These are phyloP conservation scores for Ophiostoma himal-ulmi DNA, from an alignment of 2,329 filamentous ascomycete genomes.

Conservation along the genomic window DNA sequence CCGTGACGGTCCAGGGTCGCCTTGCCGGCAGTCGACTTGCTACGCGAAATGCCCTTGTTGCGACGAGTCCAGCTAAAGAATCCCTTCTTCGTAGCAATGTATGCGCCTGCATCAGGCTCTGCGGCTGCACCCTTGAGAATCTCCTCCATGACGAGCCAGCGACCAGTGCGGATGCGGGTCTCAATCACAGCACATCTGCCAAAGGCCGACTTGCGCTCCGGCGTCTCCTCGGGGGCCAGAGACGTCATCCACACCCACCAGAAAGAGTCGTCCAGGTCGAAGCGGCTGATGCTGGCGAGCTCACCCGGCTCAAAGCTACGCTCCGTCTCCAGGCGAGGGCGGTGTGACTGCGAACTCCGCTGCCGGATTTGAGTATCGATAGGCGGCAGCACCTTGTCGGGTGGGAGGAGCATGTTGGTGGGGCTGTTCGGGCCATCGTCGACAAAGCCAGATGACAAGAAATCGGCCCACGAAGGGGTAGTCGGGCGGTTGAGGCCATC, in stretches of 20 bases:
- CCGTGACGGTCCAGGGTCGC: conserved; percentile 45
- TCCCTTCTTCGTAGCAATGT: conserved; percentile 92
- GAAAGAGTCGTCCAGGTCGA: conserved; percentile 90
- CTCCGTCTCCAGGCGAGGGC: conserved; percentile 63
- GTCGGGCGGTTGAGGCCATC: conserved; percentile 72
- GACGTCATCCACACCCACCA: conserved; percentile 99
- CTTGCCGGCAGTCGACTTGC: conserved; percentile 62
- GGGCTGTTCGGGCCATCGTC: conserved; percentile 63
- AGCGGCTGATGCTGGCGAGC: conserved; percentile 79
- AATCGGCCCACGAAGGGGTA: conserved; percentile 97
- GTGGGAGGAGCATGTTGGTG: conserved; percentile 71
- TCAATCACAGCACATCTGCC: conserved; percentile 90
- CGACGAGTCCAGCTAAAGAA: conserved; percentile 82
- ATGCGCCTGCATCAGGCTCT: conserved; percentile 76
- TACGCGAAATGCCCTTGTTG: conserved; percentile 56
- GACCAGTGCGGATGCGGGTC: conserved; percentile 71
- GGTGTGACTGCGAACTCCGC: conserved; percentile 80
- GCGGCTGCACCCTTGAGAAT: conserved; percentile 89
- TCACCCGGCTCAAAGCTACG: conserved; percentile 77
- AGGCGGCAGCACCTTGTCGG: conserved; percentile 84
- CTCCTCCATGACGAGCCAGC: conserved; percentile 94
- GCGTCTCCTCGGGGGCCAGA: conserved; percentile 81
- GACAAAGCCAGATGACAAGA: conserved; percentile 85
- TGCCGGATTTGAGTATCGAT: conserved; percentile 68
- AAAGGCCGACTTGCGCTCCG: conserved; percentile 82